Evolutionary conservation across 306 rosid genomes (phyloP).

Genomic region (Quercus rubra): DNA sequence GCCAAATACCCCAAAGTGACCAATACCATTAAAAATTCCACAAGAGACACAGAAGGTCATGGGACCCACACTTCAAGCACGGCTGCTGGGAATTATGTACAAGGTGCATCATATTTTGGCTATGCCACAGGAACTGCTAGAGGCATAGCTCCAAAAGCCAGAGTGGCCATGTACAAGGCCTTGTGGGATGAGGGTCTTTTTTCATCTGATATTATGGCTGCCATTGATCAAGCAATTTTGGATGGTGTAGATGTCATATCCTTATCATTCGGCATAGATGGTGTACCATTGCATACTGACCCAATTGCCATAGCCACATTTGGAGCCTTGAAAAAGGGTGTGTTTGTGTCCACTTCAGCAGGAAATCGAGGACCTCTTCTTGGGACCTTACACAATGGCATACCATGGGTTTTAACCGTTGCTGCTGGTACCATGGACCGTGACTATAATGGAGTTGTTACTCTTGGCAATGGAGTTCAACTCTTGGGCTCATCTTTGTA

Average conservation of each 20-base stretch:
- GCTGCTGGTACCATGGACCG: slow-evolving; percentile 65
- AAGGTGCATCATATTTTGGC: too few relatives aligned
- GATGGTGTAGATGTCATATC: too few relatives aligned
- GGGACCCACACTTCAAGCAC: too few relatives aligned
- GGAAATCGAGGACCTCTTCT: slow-evolving; percentile 51
- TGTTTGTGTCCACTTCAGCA: slow-evolving; percentile 65
- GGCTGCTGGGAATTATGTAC: too few relatives aligned
- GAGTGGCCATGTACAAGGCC: too few relatives aligned
- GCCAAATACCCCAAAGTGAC: too few relatives aligned
- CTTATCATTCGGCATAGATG: too few relatives aligned
- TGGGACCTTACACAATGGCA: slow-evolving; percentile 55
- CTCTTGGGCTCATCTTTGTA: slow-evolving; percentile 48
- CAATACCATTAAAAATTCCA: too few relatives aligned
- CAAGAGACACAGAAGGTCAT: too few relatives aligned
- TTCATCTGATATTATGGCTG: slow-evolving; percentile 57
- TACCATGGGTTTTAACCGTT: slow-evolving; percentile 68
- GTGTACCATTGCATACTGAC: slow-evolving; percentile 36
- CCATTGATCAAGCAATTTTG: slow-evolving; percentile 53
- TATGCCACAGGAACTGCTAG: too few relatives aligned
- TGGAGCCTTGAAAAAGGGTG: slow-evolving; percentile 52
- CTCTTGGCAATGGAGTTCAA: slow-evolving; percentile 36
- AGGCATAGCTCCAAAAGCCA: too few relatives aligned
- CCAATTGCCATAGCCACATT: slow-evolving; percentile 73
- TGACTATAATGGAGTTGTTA: slow-evolving; percentile 34
- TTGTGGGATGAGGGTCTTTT: too few relatives aligned